These are phyloP conservation scores for Skeletonema potamos DNA, from an alignment of 108 stramenopile genomes.

Conservation along the genomic window DNA sequence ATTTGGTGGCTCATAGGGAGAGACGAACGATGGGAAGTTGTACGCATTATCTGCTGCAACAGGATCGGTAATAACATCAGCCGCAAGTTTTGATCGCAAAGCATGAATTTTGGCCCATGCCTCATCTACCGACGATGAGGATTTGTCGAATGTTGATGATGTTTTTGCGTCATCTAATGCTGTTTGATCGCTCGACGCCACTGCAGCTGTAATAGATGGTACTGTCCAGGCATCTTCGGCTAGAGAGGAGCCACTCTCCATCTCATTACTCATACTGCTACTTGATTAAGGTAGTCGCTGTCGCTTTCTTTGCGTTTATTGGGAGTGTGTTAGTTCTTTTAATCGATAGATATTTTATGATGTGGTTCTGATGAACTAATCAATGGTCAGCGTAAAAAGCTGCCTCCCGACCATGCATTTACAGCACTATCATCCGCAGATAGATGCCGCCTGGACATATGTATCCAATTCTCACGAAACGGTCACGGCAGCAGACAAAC, in stretches of 20 bases:
- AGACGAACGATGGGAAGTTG: slow-evolving; percentile 36
- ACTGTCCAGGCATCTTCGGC: slow-evolving; percentile 23
- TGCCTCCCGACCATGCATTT: too few relatives aligned
- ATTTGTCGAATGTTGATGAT: not conserved
- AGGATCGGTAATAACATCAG: slow-evolving; percentile 29
- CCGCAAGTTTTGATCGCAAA: slow-evolving; percentile 27
- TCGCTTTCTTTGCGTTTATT: too few relatives aligned
- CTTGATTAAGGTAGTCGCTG: not conserved
- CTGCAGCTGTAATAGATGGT: slow-evolving; percentile 2
- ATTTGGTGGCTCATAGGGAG: slow-evolving; percentile 24
- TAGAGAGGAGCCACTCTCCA: slow-evolving; percentile 25
- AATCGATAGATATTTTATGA: too few relatives aligned
- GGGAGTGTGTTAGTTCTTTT: too few relatives aligned
- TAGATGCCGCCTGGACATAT: too few relatives aligned
- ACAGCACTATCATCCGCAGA: too few relatives aligned
- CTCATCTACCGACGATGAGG: slow-evolving; percentile 11
- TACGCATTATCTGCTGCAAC: not conserved
- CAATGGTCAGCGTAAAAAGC: too few relatives aligned
- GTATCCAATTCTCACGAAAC: too few relatives aligned
- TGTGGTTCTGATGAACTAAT: too few relatives aligned
- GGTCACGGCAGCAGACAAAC: too few relatives aligned
- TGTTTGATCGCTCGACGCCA: not conserved
- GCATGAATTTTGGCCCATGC: slow-evolving; percentile 19
- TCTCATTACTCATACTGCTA: slow-evolving; percentile 1
- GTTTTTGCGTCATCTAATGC: not conserved